These are phyloP conservation scores for Malassezia pachydermatis DNA, from an alignment of 1,284 basidiomycete genomes.

Conservation along the genomic window DNA sequence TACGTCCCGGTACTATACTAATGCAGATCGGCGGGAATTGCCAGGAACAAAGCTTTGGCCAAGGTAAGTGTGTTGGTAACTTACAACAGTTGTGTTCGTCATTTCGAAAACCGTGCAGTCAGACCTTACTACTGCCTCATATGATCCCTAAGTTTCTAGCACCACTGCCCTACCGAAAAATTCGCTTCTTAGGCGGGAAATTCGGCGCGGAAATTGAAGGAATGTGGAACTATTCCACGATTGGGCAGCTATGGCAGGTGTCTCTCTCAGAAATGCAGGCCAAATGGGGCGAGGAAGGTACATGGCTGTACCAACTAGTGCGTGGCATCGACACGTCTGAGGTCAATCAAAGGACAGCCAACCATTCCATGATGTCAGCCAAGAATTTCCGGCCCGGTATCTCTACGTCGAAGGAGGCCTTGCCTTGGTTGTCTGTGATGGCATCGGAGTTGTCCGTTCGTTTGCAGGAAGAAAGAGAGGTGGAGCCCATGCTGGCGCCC, in stretches of 20 bases:
- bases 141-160: conserved; percentile 30
- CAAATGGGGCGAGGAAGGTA: conserved; percentile 67
- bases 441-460: conserved; percentile 77
- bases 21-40: conserved; percentile 70
- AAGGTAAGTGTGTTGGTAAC: conserved; percentile 51
- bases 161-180: conserved; percentile 49
- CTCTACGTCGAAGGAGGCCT: conserved; percentile 33
- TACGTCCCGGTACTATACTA: not conserved
- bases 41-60: conserved; percentile 83
- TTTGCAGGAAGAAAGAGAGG: conserved; percentile 68
- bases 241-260: conserved; percentile 59
- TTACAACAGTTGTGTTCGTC: conserved; percentile 51
- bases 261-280: conserved; percentile 65
- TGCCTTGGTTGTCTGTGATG: conserved; percentile 81
- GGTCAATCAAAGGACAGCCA: conserved; percentile 54
- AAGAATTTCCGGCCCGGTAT: conserved; percentile 38
- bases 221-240: conserved; percentile 76
- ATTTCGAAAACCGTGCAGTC: conserved; percentile 37
- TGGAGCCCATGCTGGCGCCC: conserved; percentile 64
- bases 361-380: conserved; percentile 39
- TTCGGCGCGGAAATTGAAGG: conserved; percentile 75
- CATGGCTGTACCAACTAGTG: conserved; percentile 66
- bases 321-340: conserved; percentile 80
- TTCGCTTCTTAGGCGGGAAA: conserved; percentile 89
- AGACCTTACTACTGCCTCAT: conserved; percentile 35